Evolutionary conservation across 345 rosid species (phyloP).

Genomic region (Melastoma malabathricum): DNA sequence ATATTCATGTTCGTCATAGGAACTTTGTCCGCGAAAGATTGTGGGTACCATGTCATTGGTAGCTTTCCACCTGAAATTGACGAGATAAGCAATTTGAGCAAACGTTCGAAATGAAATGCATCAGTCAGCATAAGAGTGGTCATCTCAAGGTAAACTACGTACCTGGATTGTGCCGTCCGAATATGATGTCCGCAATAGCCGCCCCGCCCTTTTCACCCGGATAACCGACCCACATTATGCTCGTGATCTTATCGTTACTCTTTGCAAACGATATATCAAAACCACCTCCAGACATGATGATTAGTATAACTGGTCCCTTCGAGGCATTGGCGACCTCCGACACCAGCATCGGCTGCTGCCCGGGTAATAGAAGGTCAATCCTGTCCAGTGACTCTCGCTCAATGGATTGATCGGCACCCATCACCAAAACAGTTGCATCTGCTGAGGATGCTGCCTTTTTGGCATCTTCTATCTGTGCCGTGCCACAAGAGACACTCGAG

Average conservation of each 20-base stretch:
- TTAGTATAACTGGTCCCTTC: conserved; percentile 73
- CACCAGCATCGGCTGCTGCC: conserved; percentile 52
- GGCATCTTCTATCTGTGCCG: conserved; percentile 49
- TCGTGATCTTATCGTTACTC: conserved; percentile 36
- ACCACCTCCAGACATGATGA: conserved; percentile 93
- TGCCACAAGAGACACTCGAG: conserved; percentile 44
- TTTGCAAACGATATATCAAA: conserved; percentile 69
- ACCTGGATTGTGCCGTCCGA: conserved; percentile 77
- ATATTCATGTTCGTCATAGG: conserved; percentile 96
- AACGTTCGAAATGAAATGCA: too few relatives aligned
- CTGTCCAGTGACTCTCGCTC: conserved; percentile 69
- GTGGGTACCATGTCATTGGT: conserved; percentile 96
- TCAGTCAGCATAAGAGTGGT: background rate
- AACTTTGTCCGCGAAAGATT: conserved; percentile 51
- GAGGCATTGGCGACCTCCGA: conserved; percentile 55
- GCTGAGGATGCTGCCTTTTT: conserved; percentile 42
- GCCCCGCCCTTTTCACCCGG: conserved; percentile 94
- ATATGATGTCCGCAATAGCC: conserved; percentile 73
- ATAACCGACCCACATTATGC: conserved; percentile 88
- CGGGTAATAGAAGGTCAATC: conserved; percentile 52
- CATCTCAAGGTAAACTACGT: conserved; percentile 8
- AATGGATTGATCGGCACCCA: conserved; percentile 68
- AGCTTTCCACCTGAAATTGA: conserved; percentile 53
- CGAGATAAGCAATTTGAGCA: too few relatives aligned
- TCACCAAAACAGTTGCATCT: conserved; percentile 64